A percentile compares a stretch with the other conserved stretches of the same genome.
These are phyloP conservation scores for Boeremia lycopersici DNA, from an alignment of 2,329 filamentous ascomycete species.

Conservation along the genomic window DNA sequence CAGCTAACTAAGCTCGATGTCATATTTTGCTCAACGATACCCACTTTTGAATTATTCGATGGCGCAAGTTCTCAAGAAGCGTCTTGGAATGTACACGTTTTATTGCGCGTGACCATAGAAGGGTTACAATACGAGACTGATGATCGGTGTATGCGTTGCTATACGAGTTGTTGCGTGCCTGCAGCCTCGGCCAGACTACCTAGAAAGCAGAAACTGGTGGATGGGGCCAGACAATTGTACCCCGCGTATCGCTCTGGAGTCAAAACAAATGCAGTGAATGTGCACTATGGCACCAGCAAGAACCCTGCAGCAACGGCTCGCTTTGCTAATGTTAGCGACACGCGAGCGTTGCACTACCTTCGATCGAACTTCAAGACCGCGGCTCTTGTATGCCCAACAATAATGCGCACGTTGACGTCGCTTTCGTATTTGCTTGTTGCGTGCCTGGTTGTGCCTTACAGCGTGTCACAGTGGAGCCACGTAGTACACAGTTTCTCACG, in stretches of 20 bases:
- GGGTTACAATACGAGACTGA: neutral
- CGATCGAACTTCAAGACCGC: constrained; percentile 4
- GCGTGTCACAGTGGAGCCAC: constrained; percentile 11
- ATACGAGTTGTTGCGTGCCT: constrained; percentile 1
- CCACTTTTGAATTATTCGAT: constrained; percentile 3
- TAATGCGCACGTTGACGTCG: constrained; percentile 2
- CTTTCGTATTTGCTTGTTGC: neutral
- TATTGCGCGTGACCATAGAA: neutral
- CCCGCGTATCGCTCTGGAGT: neutral
- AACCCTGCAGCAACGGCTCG: neutral
- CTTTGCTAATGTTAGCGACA: constrained; percentile 3
- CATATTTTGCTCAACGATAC: constrained; percentile 3
- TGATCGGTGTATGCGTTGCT: neutral
- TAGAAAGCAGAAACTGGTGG: no score
- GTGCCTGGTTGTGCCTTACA: neutral
- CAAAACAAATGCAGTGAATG: neutral
- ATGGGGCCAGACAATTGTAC: neutral
- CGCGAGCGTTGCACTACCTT: constrained; percentile 2
- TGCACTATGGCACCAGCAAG: neutral
- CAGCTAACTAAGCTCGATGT: neutral
- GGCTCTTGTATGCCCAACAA: constrained; percentile 10
- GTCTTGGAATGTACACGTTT: neutral
- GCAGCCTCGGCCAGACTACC: neutral
- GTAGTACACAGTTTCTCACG: constrained; percentile 2
- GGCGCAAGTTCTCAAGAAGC: neutral